Percentiles rank a stretch among this genome's conserved stretches.
Evolutionary conservation across 2,329 filamentous ascomycete species (phyloP).

Genomic region (Talaromyces sp.): DNA sequence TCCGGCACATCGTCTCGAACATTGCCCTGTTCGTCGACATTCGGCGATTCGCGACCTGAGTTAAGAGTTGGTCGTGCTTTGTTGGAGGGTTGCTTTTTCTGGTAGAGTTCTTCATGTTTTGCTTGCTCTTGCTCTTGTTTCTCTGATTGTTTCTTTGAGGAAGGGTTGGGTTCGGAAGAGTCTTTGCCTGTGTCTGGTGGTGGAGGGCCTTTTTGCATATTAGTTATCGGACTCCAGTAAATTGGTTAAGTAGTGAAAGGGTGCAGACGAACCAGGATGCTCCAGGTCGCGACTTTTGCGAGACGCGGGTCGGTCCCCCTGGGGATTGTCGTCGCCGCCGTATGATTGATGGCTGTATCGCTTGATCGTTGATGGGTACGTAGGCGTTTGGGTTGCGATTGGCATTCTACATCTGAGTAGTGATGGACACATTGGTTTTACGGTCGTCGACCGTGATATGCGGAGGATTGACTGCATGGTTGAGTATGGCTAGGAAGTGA

Average conservation of each 20-base stretch:
- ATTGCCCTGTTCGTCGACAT: constrained; percentile 30
- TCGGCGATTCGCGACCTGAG: constrained; percentile 30
- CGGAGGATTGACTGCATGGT: constrained; percentile 10
- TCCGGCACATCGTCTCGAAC: constrained; percentile 27
- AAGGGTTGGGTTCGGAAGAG: not conserved
- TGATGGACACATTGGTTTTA: not conserved
- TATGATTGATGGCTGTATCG: constrained; percentile 3
- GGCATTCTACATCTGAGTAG: not conserved
- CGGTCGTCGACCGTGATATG: constrained; percentile 3
- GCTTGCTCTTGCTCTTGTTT: not conserved
- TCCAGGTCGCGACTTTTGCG: constrained; percentile 14
- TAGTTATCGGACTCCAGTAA: too few species aligned
- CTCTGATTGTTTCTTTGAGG: not conserved
- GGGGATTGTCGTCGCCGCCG: not conserved
- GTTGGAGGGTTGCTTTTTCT: constrained; percentile 28
- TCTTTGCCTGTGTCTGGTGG: constrained; percentile 11
- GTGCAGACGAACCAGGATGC: constrained; percentile 10
- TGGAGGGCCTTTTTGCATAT: constrained; percentile 5
- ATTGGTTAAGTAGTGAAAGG: not conserved
- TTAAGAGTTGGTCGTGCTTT: constrained; percentile 33
- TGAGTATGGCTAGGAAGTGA: not conserved
- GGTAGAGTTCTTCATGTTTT: not conserved
- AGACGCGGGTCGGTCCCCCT: constrained; percentile 4
- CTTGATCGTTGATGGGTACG: not conserved
- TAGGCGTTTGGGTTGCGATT: not conserved